Evolutionary conservation across 768 basidiomycete species (phyloP), one percentile per base, ranked within the genome.

Genomic region (Amanita thiersii): DNA sequence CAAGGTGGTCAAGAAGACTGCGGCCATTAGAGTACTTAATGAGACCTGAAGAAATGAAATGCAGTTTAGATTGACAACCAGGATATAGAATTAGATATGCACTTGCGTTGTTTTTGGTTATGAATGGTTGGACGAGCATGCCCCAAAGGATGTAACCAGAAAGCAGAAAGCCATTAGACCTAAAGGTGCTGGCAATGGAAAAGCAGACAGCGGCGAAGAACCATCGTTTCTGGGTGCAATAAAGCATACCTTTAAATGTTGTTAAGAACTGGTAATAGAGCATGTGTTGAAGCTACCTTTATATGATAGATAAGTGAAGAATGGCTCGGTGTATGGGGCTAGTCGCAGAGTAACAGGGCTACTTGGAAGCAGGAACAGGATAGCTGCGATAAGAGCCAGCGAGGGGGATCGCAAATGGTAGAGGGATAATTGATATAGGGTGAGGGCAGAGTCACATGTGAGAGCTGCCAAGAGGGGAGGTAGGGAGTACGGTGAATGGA

Each of bases 291-390:
- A 48, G 64, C 47, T 54, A 68, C 86, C 89, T 53, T 60, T 66
- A 55, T 93, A 94, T 0, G 89, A 85, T 18, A 86, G 60, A 45
- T 75, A 75, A 0, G 92, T 84, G 59, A 87, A 93, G 57, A 90
- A 84, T 0, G 92, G 86, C 53, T 98, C 94, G 37, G 65, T 78
- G 57, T 86, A 94, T 0, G 85, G 73, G 0, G 82, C 80, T 34
- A 82, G 70, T 18, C 78, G 71, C 15, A 86, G 58, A 0, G 85
- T 79, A 0, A 74, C 72, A 2, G 92, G 92, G 33, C 90, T 88
- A 40, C 83, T 86, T 0, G 89, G 75, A 4, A 98, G 53, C 31
- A 92, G 64, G 17, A 87, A 90, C 14, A 96, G 65, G 14, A 81
- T 46, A 0, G 79, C 54, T 0, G 83, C 65, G 11, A 86, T 64